Base-by-base conservation (phyloP, 2,329 filamentous ascomycete species). In the Incumbomyces delicatus region DNA sequence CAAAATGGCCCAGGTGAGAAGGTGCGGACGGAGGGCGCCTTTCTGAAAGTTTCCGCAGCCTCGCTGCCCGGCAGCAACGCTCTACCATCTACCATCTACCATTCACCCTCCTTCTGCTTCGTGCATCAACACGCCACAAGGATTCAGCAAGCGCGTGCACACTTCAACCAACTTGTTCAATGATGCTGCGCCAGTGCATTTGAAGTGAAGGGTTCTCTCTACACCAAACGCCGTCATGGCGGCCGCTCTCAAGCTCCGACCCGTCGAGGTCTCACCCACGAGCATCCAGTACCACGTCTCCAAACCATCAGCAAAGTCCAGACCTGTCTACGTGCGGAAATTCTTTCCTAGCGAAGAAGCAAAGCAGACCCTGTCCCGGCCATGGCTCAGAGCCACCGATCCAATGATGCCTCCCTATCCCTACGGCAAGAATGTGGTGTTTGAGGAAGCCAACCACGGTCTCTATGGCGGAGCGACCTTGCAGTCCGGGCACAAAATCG, bases 401-500 rank as follows among this genome's bases (percentile, higher is more conserved):
- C 53, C 55, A 7, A 44, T 55, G 44, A 65, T 69, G 49, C 69
- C 70, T 37, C 61, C 67, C 31, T 73, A 73, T 50, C 70, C 70
- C 10, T 70, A 70, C 54, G 66, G 66, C 39, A 63, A 66, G 14
- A 64, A 64, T 42, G 60, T 60, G 38, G 57, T 60, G 50, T 73
- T 64, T 58, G 69, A 69, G 49, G 69, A 71, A 59, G 63, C 68
- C 14, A 66, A 73, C 53, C 61, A 60, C 18, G 71, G 71, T 55
- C 64, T 74, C 20, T 74, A 73, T 51, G 70, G 68, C 22, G 68
- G 67, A 30, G 53, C 63, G 16, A 64, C 59, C 33, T 66, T 72
- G 50, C 67, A 66, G 50, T 71, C 69, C 54, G 71, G 70, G 47
- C 72, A 73, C 64, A 72, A 71, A 52, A 70, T 73, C 50, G 72